Evolutionary conservation across 2,329 filamentous ascomycete species (phyloP), one percentile per base, ranked within the genome.

Genomic region (Uncinocarpus reesii): DNA sequence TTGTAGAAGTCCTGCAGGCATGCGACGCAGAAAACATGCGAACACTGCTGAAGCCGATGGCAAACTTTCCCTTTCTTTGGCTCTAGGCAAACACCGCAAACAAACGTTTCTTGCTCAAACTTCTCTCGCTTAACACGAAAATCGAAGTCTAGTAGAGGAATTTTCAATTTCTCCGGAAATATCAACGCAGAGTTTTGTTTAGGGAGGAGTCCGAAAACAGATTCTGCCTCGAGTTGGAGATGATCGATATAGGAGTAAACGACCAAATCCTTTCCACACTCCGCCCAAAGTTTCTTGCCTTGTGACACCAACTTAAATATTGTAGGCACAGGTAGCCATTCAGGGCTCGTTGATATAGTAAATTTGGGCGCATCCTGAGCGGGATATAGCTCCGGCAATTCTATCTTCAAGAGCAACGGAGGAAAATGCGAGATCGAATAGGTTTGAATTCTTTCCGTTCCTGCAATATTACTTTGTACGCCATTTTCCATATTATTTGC

Each of bases 1-100:
- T 83, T 86, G 73, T 94, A 96, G 57, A 90, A 95, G 57, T 90
- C 86, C 53, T 86, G 83, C 2, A 98, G 72, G 60, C 92, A 98
- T n/a, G 79, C 66, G 15, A 83, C 70, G 64, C 92, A 98, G 61
- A 96, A 98, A 31, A 96, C 87, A 62, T 98, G 90, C 0, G 79
- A 80, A 64, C 92, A 98, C 50, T 83, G 80, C 38, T 84, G 67
- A 74, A 96, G 81, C 35, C 79, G 78, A 67, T 96, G 84, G 63
- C 92, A 96, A 8, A 73, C 76, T 0, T 71, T 67, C 1, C 92
- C 92, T 63, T 93, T 95, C 65, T 95, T 95, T 0, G 88, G 88
- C 64, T 96, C 90, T 40, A 95, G 67, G 61, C 89, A 95, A 41
- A 96, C 77, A 1, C 84, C 86, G 56, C 90, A 96, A 45, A 89